Base-by-base conservation (phyloP, 257 asterid genomes). In the Craterostigma plantagineum region DNA sequence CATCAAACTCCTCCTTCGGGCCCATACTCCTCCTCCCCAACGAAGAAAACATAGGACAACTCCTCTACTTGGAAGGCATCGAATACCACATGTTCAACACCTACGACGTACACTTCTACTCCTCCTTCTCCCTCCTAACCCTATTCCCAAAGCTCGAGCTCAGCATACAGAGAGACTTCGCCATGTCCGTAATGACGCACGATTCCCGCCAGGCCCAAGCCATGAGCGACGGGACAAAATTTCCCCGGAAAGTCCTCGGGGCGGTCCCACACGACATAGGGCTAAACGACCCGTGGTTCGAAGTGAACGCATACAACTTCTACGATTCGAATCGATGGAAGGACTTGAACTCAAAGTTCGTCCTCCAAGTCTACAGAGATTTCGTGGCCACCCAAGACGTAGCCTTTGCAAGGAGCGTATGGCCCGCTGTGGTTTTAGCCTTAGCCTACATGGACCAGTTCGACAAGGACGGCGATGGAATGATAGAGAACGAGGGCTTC, bases 251-350 rank as follows among this genome's bases (percentile, higher is more conserved):
- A 42, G 87, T 73, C 42, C 92, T 83, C 38, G 99, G 99, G 18
- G 96, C 99, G 0, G 85, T 90, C 52, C 98, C 99, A 42, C 99
- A 83, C 50, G 99, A 90, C 54, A 90, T 90, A 33, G 99, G 99
- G 43, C 75, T 90, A 87, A 53, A 60, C 43, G 94, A 90, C 59
- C 96, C 99, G 12, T 90, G 99, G 99, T 83, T 90, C 51, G 94
- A 79, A 64, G 69, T 90, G 9, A 90, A 90, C 15, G 69, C 60
- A 38, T 90, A 83, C 54, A 83, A 68, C 53, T 70, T 90, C 45
- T 81, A 77, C 38, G 80, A 83, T 61, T 79, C 94, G 1, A 87
- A 83, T 53, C 68, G 84, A 72, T 90, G 99, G 99, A 90, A 90
- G 63, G 99, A 90, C 61, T 71, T 90, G 75, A 90, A 90, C 46